phyloP scores from a whole-genome alignment of 1,139 yeast species.

The Geotrichum histeridarum region DNA sequence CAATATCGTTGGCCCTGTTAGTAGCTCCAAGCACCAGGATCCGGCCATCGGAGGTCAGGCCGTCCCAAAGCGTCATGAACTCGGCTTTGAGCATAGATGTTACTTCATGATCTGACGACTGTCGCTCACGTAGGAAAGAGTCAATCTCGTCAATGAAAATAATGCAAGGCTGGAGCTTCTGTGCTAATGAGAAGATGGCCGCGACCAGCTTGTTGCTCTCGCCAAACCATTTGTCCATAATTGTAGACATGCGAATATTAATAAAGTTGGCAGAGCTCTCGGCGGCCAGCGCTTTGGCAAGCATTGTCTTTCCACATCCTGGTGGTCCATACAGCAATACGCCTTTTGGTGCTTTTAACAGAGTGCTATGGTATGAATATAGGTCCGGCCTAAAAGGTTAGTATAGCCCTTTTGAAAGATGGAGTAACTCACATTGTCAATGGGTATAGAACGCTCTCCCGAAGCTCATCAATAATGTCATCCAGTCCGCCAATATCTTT shows the following conservation, averaged over 20 bases:
- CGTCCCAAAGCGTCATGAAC: conserved; percentile 98
- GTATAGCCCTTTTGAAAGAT: conserved; percentile 8
- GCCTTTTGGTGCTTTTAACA: conserved; percentile 88
- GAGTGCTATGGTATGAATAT: conserved; percentile 54
- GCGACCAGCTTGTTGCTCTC: conserved; percentile 92
- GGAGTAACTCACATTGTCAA: conserved; percentile 51
- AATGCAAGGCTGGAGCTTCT: conserved; percentile 88
- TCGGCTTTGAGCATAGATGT: conserved; percentile 93
- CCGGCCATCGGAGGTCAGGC: conserved; percentile 68
- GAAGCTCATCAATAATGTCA: conserved; percentile 69
- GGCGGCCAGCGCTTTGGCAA: conserved; percentile 89
- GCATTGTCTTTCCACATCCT: conserved; percentile 96
- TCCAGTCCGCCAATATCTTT: conserved; percentile 87
- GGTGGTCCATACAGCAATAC: conserved; percentile 93
- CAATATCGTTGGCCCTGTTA: conserved; percentile 86
- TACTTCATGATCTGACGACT: conserved; percentile 87
- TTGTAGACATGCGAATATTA: conserved; percentile 85
- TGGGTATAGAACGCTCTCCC: conserved; percentile 85
- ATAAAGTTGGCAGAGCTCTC: conserved; percentile 91
- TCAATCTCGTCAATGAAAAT: conserved; percentile 95
- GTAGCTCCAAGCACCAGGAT: conserved; percentile 92
- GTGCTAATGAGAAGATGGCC: conserved; percentile 85
- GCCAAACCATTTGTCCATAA: conserved; percentile 98
- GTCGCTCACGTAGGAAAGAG: conserved; percentile 83
- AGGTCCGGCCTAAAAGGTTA: conserved; percentile 45